Evolutionary conservation across 331 rosid genomes (phyloP).

Genomic region (Acacia pycnantha): DNA sequence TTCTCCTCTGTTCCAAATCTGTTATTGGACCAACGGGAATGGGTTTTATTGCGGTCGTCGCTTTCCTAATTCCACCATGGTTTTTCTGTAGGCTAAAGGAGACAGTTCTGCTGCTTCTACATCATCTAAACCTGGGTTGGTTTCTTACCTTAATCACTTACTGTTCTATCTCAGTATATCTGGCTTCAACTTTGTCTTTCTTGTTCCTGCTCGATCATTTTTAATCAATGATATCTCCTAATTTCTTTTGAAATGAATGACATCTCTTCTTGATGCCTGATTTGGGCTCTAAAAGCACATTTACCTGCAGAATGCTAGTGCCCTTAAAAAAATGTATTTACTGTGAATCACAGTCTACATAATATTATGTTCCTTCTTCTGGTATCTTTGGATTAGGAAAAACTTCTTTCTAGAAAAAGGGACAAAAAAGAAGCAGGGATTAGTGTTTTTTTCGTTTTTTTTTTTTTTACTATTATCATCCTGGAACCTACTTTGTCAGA

Average conservation of each 20-base stretch:
- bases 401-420: neutral
- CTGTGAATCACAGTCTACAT: neutral
- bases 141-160: neutral
- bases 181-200: neutral
- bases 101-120: conserved; percentile 62
- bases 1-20: neutral
- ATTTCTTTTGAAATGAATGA: neutral
- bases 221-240: too few relatives aligned
- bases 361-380: neutral
- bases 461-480: too few relatives aligned
- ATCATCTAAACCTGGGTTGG: conserved; percentile 82
- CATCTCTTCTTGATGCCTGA: neutral
- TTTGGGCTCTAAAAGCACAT: neutral
- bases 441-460: too few relatives aligned
- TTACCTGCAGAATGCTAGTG: neutral
- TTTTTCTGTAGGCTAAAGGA: conserved; percentile 51
- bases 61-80: conserved; percentile 11
- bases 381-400: neutral
- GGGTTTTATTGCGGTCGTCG: conserved; percentile 6
- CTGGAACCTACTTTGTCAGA: too few relatives aligned
- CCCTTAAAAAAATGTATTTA: neutral
- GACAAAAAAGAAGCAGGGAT: neutral
- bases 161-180: neutral
- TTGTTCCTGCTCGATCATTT: too few relatives aligned
- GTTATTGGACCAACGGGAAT: neutral